These are phyloP conservation scores for Fusarium armeniacum DNA, from an alignment of 2,329 filamentous ascomycete genomes.

Conservation along the genomic window DNA sequence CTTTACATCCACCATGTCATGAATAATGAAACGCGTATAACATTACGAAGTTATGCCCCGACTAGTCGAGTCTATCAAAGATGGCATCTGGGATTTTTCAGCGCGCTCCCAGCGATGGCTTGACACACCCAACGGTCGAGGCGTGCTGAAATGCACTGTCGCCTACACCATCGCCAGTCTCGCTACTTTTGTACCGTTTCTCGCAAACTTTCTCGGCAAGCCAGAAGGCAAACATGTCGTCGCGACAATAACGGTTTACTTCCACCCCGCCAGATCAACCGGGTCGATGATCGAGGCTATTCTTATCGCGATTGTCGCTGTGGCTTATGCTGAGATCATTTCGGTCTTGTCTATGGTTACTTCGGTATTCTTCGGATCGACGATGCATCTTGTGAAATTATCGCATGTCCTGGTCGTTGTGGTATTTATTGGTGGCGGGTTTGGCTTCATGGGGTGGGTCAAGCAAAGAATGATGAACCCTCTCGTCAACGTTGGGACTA, in stretches of 20 bases:
- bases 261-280: slow-evolving; percentile 87
- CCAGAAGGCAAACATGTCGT: slow-evolving; percentile 95
- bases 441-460: slow-evolving; percentile 90
- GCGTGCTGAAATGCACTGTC: slow-evolving; percentile 90
- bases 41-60: slow-evolving; percentile 12
- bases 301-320: slow-evolving; percentile 80
- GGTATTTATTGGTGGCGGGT: slow-evolving; percentile 85
- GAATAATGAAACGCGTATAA: slow-evolving; percentile 18
- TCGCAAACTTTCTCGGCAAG: slow-evolving; percentile 80
- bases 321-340: slow-evolving; percentile 77
- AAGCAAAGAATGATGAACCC: slow-evolving; percentile 84
- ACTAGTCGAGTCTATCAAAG: slow-evolving; percentile 28
- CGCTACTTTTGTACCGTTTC: slow-evolving; percentile 82
- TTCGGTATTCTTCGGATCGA: slow-evolving; percentile 80
- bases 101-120: slow-evolving; percentile 69
- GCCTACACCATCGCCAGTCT: slow-evolving; percentile 90
- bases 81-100: slow-evolving; percentile 53
- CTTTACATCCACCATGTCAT: slow-evolving; percentile 11
- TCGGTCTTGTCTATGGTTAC: slow-evolving; percentile 88
- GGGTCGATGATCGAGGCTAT: slow-evolving; percentile 93
- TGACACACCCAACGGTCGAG: slow-evolving; percentile 78
- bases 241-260: slow-evolving; percentile 94
- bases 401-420: slow-evolving; percentile 85
- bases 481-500: slow-evolving; percentile 86
- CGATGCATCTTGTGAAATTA: slow-evolving; percentile 74